These are phyloP conservation scores for Saccharata proteae DNA, from an alignment of 2,329 filamentous ascomycete genomes.

Conservation along the genomic window DNA sequence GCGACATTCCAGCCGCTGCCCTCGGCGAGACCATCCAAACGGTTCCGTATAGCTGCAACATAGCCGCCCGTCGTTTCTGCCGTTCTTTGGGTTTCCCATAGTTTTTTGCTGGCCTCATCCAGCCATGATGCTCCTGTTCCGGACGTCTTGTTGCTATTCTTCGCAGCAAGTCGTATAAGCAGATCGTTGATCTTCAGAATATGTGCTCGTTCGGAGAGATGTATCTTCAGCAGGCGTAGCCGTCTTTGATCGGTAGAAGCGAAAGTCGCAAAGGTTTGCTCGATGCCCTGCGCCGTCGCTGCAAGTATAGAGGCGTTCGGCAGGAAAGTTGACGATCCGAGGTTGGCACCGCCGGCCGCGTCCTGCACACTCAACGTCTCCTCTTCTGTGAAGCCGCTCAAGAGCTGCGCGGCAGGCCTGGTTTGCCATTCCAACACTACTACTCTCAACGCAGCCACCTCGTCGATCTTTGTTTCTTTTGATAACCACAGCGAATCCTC, in stretches of 20 bases:
- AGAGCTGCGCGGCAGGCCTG: conserved; percentile 59
- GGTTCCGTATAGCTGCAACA: conserved; percentile 38
- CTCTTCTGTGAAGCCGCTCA: conserved; percentile 61
- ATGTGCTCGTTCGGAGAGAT: conserved; percentile 58
- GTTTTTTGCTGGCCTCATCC: conserved; percentile 19
- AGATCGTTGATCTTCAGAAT: conserved; percentile 25
- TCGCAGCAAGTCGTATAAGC: conserved; percentile 20
- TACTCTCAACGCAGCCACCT: conserved; percentile 69
- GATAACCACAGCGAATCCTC: conserved; percentile 79
- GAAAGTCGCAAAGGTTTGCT: conserved; percentile 30
- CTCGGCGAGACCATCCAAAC: conserved; percentile 32
- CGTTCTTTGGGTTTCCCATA: conserved; percentile 26
- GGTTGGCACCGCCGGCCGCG: conserved; percentile 54
- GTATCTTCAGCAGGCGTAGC: conserved; percentile 56
- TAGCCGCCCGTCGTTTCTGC: conserved; percentile 34
- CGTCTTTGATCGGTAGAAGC: conserved; percentile 50
- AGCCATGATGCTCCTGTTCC: conserved; percentile 22
- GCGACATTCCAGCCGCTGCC: conserved; percentile 36
- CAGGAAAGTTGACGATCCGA: conserved; percentile 38
- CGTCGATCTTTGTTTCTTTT: conserved; percentile 62
- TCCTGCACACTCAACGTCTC: conserved; percentile 66
- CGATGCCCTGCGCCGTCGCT: conserved; percentile 13
- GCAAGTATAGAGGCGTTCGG: conserved; percentile 31
- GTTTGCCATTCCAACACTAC: conserved; percentile 75
- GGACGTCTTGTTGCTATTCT: conserved; percentile 17